These are phyloP conservation scores for Moesziomyces aphidis DNA, from an alignment of 1,284 basidiomycete genomes.

Conservation along the genomic window DNA sequence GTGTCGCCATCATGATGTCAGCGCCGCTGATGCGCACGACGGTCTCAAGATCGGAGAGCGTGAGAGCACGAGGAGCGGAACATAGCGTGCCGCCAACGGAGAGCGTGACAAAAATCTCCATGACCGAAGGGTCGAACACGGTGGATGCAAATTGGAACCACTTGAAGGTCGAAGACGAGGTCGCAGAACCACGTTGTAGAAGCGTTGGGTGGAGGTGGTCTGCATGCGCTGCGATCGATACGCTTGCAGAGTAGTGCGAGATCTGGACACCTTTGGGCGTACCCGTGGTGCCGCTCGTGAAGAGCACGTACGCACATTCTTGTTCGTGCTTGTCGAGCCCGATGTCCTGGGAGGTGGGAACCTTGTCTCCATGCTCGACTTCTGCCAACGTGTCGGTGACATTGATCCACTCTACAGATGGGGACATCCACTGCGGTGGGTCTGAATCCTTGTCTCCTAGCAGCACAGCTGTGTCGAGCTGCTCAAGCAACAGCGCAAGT, in stretches of 20 bases:
- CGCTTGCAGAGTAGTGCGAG: constrained; percentile 13
- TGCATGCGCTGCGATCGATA: constrained; percentile 21
- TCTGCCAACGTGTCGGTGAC: constrained; percentile 2
- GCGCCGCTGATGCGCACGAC: constrained; percentile 15
- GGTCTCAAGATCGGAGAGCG: constrained; percentile 20
- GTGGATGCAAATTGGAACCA: constrained; percentile 41
- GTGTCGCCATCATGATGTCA: constrained; percentile 43
- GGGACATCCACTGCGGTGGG: neutral
- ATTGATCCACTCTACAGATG: constrained; percentile 12
- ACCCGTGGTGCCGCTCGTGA: constrained; percentile 10
- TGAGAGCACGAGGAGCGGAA: constrained; percentile 17
- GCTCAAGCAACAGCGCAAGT: constrained; percentile 3
- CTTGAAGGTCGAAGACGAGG: constrained; percentile 5
- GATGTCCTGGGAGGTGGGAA: neutral
- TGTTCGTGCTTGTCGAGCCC: neutral
- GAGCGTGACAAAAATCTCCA: constrained; percentile 36
- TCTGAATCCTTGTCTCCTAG: constrained; percentile 3
- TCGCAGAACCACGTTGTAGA: neutral
- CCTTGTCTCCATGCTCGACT: neutral
- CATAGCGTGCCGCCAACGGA: constrained; percentile 21
- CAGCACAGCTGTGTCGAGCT: constrained; percentile 8
- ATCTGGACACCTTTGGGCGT: constrained; percentile 22
- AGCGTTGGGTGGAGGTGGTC: constrained; percentile 8
- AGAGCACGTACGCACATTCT: constrained; percentile 15
- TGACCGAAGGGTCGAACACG: constrained; percentile 33